Base-by-base conservation (phyloP, 441 rosid genomes). In the Dalechampia spathulata region DNA sequence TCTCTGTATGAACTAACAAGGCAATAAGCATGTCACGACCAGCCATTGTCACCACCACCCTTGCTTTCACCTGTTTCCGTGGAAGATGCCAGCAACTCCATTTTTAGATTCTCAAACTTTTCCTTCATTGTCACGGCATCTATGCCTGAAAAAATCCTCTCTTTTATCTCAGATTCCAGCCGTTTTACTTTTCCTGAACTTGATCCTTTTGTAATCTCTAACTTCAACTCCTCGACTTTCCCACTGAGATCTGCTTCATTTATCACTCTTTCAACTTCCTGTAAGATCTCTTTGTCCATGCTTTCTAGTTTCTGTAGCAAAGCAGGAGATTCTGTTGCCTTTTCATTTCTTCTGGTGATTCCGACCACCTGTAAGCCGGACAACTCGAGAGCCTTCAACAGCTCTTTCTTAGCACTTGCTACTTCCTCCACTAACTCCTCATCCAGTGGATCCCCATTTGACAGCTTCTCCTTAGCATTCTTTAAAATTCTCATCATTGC, bases 331-430 rank as follows among this genome's bases (percentile, higher is more conserved):
- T 72, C 38, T 5, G 71, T 48, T n/a, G 40, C 16, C 36, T 48
- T 50, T 3, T 14, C 36, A 12, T 73, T 69, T 61, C 68, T 63
- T 49, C 55, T 61, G 2, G 58, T 49, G 30, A 67, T 56, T 15
- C 74, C 66, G 41, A 78, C 51, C 41, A 75, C 61, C 44, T 78
- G 72, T 62, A 75, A 54, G 57, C 72, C 66, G 19, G 70, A 69
- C 8, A 73, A 69, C 57, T 68, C 66, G 7, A 69, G 60, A 44
- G 56, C 67, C 14, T 56, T 60, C 22, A 67, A 9, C 27, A 71
- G 61, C 44, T 73, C 79, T 23, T 72, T 59, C 69, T 64, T 72
- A 6, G 67, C 68, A 55, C 36, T 58, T 44, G 23, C 64, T n/a
- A 55, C 64, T 56, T 72, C 72, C 22, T 61, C 70, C 52, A 49